Base-by-base conservation (phyloP, 108 stramenopile genomes). In the Mayamaea pseudoterrestris region DNA sequence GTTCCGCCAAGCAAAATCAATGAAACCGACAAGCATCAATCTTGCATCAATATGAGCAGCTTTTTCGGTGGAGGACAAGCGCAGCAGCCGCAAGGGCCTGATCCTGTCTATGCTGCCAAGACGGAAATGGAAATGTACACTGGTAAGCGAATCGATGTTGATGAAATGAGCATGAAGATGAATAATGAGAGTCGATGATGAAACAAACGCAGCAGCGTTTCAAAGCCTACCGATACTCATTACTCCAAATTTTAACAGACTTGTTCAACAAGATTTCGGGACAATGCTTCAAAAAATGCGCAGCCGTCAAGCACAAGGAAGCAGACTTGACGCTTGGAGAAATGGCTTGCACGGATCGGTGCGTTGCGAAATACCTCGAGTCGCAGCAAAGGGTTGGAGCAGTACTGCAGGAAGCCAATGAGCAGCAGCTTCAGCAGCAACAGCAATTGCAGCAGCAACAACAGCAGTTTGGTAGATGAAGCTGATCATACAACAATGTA, bases 51-150 rank as follows among this genome's bases (percentile, higher is more conserved):
- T 37, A 84, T 79, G 78, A 78, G 64, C 61, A 74, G 76, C 23
- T 79, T 84, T 50, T 68, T 68, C 34, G 61, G 69, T 35, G 64
- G 68, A 46, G 75, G 72, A 23, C 49, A 63, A 45, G 50, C 72
- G 34, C 66, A 66, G 42, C 60, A 84, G 46, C 79, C 77, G 21
- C 56, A 61, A 30, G 79, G 80, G 14, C 84, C 84, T n/a, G 84
- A 87, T 46, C 80, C 80, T n/a, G 37, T 87, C 50, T 81, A 79
- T 74, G 83, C 83, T 27, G 80, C 75, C 70, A 67, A 61, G 72
- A 85, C 88, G 25, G 93, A 97, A 71, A 85, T 93, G 76, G 96
- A 97, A 78, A 93, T 93, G 90, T 91, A 93, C 62, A 93, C 93
- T 8, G 50, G 37, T 39, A 39, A 5, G 37, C 20, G n/a, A n/a